Evolutionary conservation across 2,329 filamentous ascomycete genomes (phyloP), one percentile per base, ranked within the genome.

Genomic region (Coniochaeta sp.): DNA sequence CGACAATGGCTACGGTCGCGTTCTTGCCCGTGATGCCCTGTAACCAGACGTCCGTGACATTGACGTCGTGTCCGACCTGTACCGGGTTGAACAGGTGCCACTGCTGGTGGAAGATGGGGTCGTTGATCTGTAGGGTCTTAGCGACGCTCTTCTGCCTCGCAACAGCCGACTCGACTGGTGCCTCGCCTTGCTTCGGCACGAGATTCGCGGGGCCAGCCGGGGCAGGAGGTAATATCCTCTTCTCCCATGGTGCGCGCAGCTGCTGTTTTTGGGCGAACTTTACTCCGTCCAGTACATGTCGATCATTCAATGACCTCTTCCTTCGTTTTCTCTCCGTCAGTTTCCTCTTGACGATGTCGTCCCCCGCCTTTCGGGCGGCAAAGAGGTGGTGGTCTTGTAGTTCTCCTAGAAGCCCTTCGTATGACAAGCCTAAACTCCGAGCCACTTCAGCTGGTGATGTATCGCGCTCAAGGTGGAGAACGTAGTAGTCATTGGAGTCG

Each of bases 41-140:
- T 67, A 91, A 72, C 95, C 95, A 99, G 6, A 98, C 82, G 14
- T 88, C 91, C 0, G 92, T 96, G n/a, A 98, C 92, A 69, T 99
- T 99, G 69, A 99, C 84, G 72, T 99, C 95, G 74, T 98, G 90
- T 6, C 93, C 93, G 0, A 86, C 71, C 67, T 96, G 86, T 6
- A 89, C 72, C 0, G 89, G 81, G 71, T 99, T 99, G 77, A 89
- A 88, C 55, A 99, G 78, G 80, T 99, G 95, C 95, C 95, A 99
- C 75, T 99, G 95, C 60, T 96, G 89, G 47, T 83, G 80, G 75
- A 98, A 99, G 58, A 96, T 96, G 19, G 95, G 95, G 69, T 99
- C 95, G 34, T 79, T 74, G 64, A 99, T 98, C 16, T 80, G 79
- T n/a, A 99, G 79, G 1, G 80, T 77, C 58, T 80, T 74, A 65